A percentile compares a stretch with the other conserved stretches of the same genome.
Evolutionary conservation across 164 flowering plant species (phyloP).

Genomic region (Malania oleifera): DNA sequence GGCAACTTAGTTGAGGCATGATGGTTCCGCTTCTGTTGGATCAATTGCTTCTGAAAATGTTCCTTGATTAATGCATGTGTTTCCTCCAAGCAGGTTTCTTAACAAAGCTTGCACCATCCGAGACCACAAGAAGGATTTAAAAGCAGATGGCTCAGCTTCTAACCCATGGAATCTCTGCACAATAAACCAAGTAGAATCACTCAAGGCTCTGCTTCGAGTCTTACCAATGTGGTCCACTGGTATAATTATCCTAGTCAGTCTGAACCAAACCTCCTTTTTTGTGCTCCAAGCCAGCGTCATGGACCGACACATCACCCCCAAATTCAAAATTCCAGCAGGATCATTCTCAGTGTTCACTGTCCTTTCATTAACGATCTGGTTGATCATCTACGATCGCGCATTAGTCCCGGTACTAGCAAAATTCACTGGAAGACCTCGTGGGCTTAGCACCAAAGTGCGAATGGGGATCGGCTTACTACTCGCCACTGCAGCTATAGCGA

Average conservation of each 20-base stretch:
- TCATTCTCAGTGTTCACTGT: background rate
- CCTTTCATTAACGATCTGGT: background rate
- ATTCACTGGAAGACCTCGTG: background rate
- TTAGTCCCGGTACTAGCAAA: background rate
- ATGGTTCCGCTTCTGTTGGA: too few relatives aligned
- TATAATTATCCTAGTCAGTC: background rate
- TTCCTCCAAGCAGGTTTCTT: conserved; percentile 10
- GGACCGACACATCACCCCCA: conserved; percentile 34
- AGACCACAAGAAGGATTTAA: conserved; percentile 6
- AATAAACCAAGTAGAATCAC: conserved; percentile 18
- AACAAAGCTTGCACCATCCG: conserved; percentile 23
- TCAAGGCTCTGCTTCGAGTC: conserved; percentile 17
- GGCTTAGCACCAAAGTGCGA: background rate
- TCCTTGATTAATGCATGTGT: background rate
- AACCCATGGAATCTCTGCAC: conserved; percentile 23
- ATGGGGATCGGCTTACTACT: background rate
- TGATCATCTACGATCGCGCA: background rate
- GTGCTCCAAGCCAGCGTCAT: conserved; percentile 18
- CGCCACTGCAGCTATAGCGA: background rate
- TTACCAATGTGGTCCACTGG: conserved; percentile 17
- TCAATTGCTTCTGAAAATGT: too few relatives aligned
- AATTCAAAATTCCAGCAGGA: background rate
- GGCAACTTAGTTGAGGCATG: too few relatives aligned
- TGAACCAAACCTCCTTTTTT: background rate
- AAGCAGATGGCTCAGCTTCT: conserved; percentile 16